These are phyloP conservation scores for Friedmanniomyces endolithicus DNA, from an alignment of 495 filamentous ascomycete species.

Conservation along the genomic window DNA sequence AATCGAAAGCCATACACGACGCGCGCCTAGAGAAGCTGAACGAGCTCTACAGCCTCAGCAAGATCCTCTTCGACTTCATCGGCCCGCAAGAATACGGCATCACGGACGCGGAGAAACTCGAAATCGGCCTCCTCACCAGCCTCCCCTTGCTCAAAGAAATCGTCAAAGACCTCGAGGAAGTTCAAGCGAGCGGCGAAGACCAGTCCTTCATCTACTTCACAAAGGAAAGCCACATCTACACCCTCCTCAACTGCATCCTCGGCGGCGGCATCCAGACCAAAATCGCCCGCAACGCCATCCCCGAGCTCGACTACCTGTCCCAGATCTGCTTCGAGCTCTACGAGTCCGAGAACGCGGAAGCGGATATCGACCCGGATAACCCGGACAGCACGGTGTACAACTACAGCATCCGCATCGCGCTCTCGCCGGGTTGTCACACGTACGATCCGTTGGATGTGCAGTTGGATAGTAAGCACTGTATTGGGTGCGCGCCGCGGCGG, in stretches of 20 bases:
- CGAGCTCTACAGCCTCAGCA: conserved; percentile 83
- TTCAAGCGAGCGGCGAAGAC: conserved; percentile 82
- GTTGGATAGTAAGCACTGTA: conserved; percentile 87
- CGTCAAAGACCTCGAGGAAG: conserved; percentile 90
- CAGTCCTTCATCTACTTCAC: conserved; percentile 99
- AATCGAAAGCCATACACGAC: conserved; percentile 73
- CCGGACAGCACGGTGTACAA: conserved; percentile 55
- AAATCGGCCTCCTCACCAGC: conserved; percentile 89
- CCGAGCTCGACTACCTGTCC: conserved; percentile 93
- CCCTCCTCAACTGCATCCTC: conserved; percentile 90
- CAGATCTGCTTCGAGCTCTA: conserved; percentile 97
- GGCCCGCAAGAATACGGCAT: conserved; percentile 98
- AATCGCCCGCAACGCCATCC: conserved; percentile 79
- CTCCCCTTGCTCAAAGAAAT: conserved; percentile 90
- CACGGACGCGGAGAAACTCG: conserved; percentile 82
- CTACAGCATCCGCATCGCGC: conserved; percentile 90
- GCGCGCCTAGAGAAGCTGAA: conserved; percentile 73
- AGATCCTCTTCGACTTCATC: conserved; percentile 95
- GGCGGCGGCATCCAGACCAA: conserved; percentile 93
- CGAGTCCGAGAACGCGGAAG: conserved; percentile 64
- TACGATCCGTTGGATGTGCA: conserved; percentile 93
- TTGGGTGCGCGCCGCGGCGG: conserved; percentile 76
- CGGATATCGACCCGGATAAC: conserved; percentile 7
- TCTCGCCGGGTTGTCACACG: conserved; percentile 89
- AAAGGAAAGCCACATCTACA: conserved; percentile 97